A percentile compares a stretch with the other conserved stretches of the same genome.
These are phyloP conservation scores for Fusarium foetens DNA, from an alignment of 2,329 filamentous ascomycete species.

Conservation along the genomic window DNA sequence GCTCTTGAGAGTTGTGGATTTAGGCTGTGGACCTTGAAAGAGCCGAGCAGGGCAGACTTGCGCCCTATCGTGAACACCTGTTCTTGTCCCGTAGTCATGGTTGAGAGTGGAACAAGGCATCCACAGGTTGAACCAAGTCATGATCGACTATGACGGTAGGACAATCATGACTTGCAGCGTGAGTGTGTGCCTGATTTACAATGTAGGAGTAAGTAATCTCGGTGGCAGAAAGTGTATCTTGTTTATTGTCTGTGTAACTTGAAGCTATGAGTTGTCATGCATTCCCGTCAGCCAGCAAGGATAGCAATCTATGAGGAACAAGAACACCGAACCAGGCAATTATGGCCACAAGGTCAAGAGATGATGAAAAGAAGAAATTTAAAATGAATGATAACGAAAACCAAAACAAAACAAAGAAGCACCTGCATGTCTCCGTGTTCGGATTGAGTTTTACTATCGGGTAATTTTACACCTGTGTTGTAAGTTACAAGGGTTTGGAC, in stretches of 20 bases:
- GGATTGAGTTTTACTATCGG: conserved; percentile 18
- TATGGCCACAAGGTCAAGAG: conserved; percentile 32
- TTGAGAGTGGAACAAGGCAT: conserved; percentile 26
- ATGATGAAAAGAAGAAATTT: background rate
- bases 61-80: conserved; percentile 7
- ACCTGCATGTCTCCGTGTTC: conserved; percentile 27
- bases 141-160: conserved; percentile 24
- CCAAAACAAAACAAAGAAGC: conserved; percentile 1
- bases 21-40: conserved; percentile 6
- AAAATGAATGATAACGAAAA: conserved; percentile 2
- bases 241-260: conserved; percentile 28
- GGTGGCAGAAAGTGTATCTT: conserved; percentile 4
- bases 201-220: background rate
- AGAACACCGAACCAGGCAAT: conserved; percentile 33
- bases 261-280: conserved; percentile 45
- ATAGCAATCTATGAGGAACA: background rate
- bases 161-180: conserved; percentile 32
- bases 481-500: conserved; percentile 5
- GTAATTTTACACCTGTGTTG: background rate
- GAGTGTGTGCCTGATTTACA: background rate
- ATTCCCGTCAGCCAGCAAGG: conserved; percentile 33
- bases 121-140: conserved; percentile 24
- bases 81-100: conserved; percentile 27
- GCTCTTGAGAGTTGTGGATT: background rate
- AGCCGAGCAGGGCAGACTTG: background rate